Evolutionary conservation across 345 rosid genomes (phyloP).

Genomic region (Linum trigynum): DNA sequence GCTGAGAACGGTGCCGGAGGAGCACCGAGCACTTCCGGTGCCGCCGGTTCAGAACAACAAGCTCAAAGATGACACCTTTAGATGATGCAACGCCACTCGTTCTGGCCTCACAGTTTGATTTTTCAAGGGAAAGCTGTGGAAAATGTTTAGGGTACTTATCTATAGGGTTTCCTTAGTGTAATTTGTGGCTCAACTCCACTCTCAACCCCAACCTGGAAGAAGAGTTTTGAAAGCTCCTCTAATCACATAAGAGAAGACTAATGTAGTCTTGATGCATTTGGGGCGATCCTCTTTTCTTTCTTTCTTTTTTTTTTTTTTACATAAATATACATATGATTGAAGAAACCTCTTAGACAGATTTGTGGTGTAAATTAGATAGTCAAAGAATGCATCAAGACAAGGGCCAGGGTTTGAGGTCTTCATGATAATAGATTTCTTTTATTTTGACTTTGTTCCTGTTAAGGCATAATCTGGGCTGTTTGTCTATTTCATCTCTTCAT

Average conservation of each 20-base stretch:
- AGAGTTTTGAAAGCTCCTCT: not conserved
- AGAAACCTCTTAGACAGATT: not conserved
- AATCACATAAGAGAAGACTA: no score
- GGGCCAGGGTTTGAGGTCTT: no score
- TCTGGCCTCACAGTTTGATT: slow-evolving; percentile 17
- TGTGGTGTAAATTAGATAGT: not conserved
- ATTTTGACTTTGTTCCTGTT: not conserved
- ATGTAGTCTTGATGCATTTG: not conserved
- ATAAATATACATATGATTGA: not conserved
- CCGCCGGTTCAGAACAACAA: slow-evolving; percentile 46
- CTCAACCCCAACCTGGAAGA: slow-evolving; percentile 7
- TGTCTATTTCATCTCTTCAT: no score
- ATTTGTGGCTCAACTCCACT: no score
- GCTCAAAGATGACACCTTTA: slow-evolving; percentile 39
- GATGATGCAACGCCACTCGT: slow-evolving; percentile 17
- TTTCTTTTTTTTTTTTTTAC: no score
- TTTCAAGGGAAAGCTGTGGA: slow-evolving; percentile 30
- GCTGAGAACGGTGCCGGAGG: slow-evolving; percentile 55
- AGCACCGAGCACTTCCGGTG: slow-evolving; percentile 37
- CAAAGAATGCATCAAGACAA: not conserved
- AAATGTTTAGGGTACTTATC: slow-evolving; percentile 15
- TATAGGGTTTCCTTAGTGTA: slow-evolving; percentile 7
- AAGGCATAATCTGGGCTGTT: no score
- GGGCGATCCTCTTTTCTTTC: no score
- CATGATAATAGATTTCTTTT: no score